Percentiles rank a stretch among this genome's conserved stretches.
These are phyloP conservation scores for Hyaloscypha bicolor DNA, from an alignment of 495 filamentous ascomycete species.

Conservation along the genomic window DNA sequence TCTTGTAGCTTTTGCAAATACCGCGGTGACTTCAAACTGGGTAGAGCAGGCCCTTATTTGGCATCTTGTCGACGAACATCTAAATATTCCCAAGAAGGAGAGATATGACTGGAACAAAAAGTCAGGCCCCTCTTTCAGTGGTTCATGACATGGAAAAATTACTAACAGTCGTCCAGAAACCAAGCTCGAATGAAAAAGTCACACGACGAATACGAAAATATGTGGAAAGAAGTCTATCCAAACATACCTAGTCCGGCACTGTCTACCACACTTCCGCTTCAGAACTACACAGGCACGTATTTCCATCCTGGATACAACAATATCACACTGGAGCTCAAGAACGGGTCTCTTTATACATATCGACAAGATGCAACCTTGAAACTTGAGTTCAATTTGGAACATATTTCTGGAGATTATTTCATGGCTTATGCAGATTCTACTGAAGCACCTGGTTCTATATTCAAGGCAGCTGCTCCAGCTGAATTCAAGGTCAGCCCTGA, in stretches of 20 bases:
- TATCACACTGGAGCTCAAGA: conserved; percentile 36
- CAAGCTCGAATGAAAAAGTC: not conserved
- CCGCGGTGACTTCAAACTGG: conserved; percentile 35
- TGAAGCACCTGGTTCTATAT: conserved; percentile 20
- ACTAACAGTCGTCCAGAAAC: conserved; percentile 2
- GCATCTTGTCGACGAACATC: conserved; percentile 44
- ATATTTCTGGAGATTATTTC: conserved; percentile 41
- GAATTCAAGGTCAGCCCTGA: conserved; percentile 23
- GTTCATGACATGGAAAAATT: not conserved
- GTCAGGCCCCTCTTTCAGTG: conserved; percentile 28
- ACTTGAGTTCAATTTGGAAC: conserved; percentile 32
- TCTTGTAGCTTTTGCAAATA: conserved; percentile 50
- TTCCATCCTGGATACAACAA: conserved; percentile 44
- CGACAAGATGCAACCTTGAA: conserved; percentile 35
- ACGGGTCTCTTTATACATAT: conserved; percentile 28
- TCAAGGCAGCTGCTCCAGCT: conserved; percentile 7
- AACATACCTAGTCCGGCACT: conserved; percentile 35
- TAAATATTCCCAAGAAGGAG: conserved; percentile 36
- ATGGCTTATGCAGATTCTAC: conserved; percentile 31
- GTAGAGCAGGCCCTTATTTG: conserved; percentile 38
- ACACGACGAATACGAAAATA: conserved; percentile 32
- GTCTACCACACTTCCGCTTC: conserved; percentile 37
- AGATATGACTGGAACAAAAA: conserved; percentile 36
- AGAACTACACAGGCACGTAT: conserved; percentile 45
- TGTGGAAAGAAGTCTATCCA: conserved; percentile 37